These are phyloP conservation scores for Kluyveromyces dobzhanskii DNA, from an alignment of 805 yeast genomes.

Conservation along the genomic window DNA sequence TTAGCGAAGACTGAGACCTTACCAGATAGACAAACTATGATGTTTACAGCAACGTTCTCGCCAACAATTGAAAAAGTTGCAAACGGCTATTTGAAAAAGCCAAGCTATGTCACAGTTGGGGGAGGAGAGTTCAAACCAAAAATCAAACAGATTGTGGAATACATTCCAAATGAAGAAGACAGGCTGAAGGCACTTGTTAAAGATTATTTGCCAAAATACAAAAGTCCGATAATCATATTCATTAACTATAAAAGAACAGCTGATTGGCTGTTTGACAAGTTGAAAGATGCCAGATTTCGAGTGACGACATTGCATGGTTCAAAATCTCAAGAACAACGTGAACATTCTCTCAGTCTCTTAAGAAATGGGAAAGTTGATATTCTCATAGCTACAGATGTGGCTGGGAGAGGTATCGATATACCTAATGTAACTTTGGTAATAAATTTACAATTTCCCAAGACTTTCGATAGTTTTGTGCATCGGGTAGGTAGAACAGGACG, in stretches of 20 bases:
- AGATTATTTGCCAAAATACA: conserved; percentile 18
- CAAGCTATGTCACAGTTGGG: conserved; percentile 63
- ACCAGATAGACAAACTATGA: conserved; percentile 49
- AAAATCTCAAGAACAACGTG: conserved; percentile 78
- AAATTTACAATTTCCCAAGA: conserved; percentile 75
- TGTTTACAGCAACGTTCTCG: conserved; percentile 95
- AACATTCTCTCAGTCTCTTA: conserved; percentile 57
- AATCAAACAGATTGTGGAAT: conserved; percentile 62
- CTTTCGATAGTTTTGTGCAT: conserved; percentile 80
- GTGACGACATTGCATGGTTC: conserved; percentile 77
- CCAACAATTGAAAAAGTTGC: conserved; percentile 61
- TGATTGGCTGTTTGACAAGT: conserved; percentile 50
- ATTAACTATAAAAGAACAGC: conserved; percentile 71
- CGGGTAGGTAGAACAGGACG: conserved; percentile 96
- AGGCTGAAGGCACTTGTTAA: conserved; percentile 32
- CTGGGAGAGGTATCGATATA: conserved; percentile 94
- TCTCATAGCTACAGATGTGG: conserved; percentile 88
- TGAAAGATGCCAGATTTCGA: conserved; percentile 37
- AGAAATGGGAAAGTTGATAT: conserved; percentile 48
- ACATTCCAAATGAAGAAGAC: conserved; percentile 35
- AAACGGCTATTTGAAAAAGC: conserved; percentile 48
- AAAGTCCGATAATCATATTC: conserved; percentile 68
- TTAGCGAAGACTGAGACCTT: conserved; percentile 43
- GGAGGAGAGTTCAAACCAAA: conserved; percentile 46
- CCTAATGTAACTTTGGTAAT: conserved; percentile 77